Percentiles rank a stretch among this genome's conserved stretches.
phyloP scores from a whole-genome alignment of 1,284 basidiomycete genomes.

The Moesziomyces globuligerus region DNA sequence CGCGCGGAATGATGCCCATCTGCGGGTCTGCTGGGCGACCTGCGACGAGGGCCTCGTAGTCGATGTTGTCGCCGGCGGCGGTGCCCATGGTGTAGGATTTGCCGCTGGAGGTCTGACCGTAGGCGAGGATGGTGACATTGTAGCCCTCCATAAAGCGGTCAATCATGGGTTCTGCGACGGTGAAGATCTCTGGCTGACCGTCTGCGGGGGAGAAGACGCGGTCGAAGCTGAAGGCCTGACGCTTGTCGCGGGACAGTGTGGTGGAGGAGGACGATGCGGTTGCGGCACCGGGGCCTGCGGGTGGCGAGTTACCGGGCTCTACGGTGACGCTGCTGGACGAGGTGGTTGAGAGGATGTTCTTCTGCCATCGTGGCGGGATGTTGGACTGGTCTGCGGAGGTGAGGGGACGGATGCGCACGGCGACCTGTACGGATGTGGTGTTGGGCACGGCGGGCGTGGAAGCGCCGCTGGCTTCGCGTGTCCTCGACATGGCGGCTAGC shows the following conservation, averaged over 20 bases:
- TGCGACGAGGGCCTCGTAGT: conserved; percentile 55
- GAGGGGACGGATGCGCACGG: conserved; percentile 89
- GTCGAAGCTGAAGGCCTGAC: conserved; percentile 88
- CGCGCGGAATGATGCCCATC: conserved; percentile 88
- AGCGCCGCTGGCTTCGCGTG: conserved; percentile 35
- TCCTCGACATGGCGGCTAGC: conserved; percentile 22
- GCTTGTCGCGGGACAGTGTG: conserved; percentile 72
- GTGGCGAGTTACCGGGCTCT: conserved; percentile 47
- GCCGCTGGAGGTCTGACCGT: conserved; percentile 95
- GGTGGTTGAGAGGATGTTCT: conserved; percentile 77
- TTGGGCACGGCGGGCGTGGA: conserved; percentile 24
- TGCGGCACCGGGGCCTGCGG: conserved; percentile 67
- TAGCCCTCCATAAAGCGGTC: conserved; percentile 92
- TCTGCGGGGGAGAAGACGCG: conserved; percentile 86
- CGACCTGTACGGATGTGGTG: conserved; percentile 66
- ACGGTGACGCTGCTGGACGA: conserved; percentile 68
- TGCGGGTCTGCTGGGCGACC: conserved; percentile 52
- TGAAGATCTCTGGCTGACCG: conserved; percentile 85
- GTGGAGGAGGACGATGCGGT: conserved; percentile 68
- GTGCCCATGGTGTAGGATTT: conserved; percentile 93
- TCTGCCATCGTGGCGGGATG: conserved; percentile 92
- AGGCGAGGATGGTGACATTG: conserved; percentile 97
- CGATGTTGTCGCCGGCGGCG: conserved; percentile 44
- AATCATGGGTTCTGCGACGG: conserved; percentile 84
- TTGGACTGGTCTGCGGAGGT: conserved; percentile 79